phyloP scores from a whole-genome alignment of 441 rosid genomes.

The Croton setiger region DNA sequence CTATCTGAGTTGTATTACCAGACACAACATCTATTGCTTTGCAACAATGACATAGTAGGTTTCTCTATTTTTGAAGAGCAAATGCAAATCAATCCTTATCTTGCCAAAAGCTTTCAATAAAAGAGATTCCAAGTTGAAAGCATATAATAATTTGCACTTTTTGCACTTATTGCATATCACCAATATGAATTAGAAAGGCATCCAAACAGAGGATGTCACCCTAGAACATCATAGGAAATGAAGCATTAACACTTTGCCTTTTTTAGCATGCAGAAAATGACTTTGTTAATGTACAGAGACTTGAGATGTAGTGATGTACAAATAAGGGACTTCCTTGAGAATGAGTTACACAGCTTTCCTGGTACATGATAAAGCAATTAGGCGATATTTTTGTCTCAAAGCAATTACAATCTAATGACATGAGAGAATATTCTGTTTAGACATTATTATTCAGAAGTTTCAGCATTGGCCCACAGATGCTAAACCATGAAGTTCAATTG shows the following conservation, averaged over 20 bases:
- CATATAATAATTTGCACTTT: not conserved
- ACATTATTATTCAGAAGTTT: not conserved
- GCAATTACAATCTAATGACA: not conserved
- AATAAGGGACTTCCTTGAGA: too few relatives aligned
- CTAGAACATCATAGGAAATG: not conserved
- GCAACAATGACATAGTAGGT: not conserved
- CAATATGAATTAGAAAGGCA: not conserved
- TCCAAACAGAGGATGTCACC: not conserved
- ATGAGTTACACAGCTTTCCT: too few relatives aligned
- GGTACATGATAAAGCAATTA: not conserved
- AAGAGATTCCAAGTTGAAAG: not conserved
- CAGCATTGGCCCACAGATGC: not conserved
- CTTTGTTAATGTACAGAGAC: not conserved
- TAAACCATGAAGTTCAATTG: slow-evolving; percentile 4
- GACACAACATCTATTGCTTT: not conserved
- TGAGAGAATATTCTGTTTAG: not conserved
- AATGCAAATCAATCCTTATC: not conserved
- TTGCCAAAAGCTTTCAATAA: too few relatives aligned
- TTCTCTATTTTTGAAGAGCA: not conserved
- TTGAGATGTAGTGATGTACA: not conserved
- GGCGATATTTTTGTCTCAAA: not conserved
- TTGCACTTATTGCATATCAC: not conserved
- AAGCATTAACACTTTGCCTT: not conserved
- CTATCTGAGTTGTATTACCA: not conserved
- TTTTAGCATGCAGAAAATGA: not conserved